phyloP scores from a whole-genome alignment of 352 stramenopile genomes.

The Phytopythium litorale region DNA sequence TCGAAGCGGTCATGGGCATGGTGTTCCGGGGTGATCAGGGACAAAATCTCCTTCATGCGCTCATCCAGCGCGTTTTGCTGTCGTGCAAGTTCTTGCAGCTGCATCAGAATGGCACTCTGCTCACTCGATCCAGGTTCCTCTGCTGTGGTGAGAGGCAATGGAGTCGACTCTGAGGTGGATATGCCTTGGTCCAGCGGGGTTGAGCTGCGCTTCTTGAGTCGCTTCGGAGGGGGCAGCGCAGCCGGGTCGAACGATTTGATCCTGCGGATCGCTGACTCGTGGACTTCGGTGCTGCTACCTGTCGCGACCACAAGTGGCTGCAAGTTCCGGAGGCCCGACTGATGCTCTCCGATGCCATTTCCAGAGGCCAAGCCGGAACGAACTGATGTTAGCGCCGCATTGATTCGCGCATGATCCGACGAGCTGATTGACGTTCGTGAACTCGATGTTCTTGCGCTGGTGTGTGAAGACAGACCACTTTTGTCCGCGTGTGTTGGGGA shows the following conservation, averaged over 20 bases:
- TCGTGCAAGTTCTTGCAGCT: conserved; percentile 27
- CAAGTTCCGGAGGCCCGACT: not conserved
- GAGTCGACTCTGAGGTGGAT: not conserved
- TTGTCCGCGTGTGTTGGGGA: not conserved
- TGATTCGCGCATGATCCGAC: not conserved
- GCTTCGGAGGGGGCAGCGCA: not conserved
- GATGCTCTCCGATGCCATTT: not conserved
- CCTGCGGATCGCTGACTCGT: not conserved
- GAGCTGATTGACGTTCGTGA: not conserved
- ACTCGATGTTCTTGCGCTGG: not conserved
- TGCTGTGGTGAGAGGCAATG: not conserved
- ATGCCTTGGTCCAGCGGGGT: not conserved
- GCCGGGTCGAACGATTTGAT: conserved; percentile 1
- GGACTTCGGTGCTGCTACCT: not conserved
- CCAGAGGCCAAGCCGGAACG: not conserved
- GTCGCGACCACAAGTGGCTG: not conserved
- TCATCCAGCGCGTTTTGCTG: conserved; percentile 28
- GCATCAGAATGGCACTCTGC: conserved; percentile 10
- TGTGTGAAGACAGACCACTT: not conserved
- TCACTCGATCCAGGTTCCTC: not conserved
- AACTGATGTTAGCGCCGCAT: not conserved
- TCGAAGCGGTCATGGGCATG: conserved; percentile 19
- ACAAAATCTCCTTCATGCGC: conserved; percentile 24
- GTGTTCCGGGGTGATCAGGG: not conserved
- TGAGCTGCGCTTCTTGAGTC: not conserved